Percentiles rank a stretch among this genome's conserved stretches.
phyloP scores from a whole-genome alignment of 148 eudicot species.

The Hydrangea macrophylla region DNA sequence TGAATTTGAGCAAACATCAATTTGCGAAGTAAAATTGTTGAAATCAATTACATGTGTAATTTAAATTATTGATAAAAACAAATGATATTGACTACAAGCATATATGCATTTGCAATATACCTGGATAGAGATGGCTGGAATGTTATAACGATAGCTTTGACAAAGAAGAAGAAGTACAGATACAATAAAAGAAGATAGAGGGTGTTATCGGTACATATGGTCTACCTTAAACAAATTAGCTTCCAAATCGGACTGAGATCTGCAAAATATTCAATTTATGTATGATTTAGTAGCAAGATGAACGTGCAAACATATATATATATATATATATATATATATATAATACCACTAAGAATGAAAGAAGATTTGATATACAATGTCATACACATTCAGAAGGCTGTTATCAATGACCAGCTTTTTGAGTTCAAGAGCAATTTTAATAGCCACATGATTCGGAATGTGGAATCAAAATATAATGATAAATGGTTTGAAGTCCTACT shows the following conservation, averaged over 20 bases:
- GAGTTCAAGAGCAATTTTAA: constrained; percentile 92
- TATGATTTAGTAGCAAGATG: neutral
- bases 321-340: neutral
- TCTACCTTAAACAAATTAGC: constrained; percentile 92
- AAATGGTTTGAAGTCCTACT: neutral
- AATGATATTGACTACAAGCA: no score
- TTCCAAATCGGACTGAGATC: constrained; percentile 90
- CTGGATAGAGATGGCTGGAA: no score
- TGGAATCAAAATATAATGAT: constrained; percentile 27
- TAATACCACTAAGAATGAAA: neutral
- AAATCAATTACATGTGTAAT: no score
- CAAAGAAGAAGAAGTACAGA: no score
- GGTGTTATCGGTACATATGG: neutral
- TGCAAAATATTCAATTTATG: constrained; percentile 32
- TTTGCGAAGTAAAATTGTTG: no score
- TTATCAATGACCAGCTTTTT: constrained; percentile 94
- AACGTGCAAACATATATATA: neutral
- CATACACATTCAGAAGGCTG: constrained; percentile 96
- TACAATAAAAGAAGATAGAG: neutral
- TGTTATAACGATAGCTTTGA: no score
- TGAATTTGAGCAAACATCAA: no score
- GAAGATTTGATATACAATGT: constrained; percentile 15
- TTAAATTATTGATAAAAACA: no score
- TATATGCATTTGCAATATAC: no score
- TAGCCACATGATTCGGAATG: constrained; percentile 97